Percentiles rank a stretch among this genome's conserved stretches.
phyloP scores from a whole-genome alignment of 1,139 yeast genomes.

The Nematodospora anomalae region DNA sequence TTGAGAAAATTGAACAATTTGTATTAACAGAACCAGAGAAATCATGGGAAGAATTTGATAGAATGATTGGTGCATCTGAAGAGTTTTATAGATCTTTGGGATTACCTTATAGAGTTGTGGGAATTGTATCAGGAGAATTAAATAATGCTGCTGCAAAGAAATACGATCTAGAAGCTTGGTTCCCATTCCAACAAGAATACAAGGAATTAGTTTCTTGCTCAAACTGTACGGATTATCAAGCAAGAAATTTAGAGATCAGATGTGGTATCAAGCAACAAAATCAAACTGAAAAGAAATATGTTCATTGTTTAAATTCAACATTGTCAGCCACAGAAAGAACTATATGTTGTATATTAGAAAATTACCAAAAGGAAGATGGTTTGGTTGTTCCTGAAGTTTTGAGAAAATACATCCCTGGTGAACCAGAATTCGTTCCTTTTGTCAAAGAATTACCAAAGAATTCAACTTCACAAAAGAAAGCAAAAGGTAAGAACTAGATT shows the following conservation, averaged over 20 bases:
- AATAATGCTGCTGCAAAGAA: conserved; percentile 99
- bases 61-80: conserved; percentile 89
- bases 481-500: conserved; percentile 1
- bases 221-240: conserved; percentile 98
- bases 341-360: conserved; percentile 92
- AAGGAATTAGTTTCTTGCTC: conserved; percentile 98
- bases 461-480: conserved; percentile 78
- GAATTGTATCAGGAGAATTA: conserved; percentile 97
- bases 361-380: conserved; percentile 97
- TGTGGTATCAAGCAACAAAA: conserved; percentile 97
- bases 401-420: conserved; percentile 95
- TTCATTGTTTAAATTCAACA: conserved; percentile 96
- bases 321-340: conserved; percentile 98
- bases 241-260: conserved; percentile 96
- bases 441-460: conserved; percentile 92
- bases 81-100: conserved; percentile 91
- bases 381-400: conserved; percentile 90
- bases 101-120: conserved; percentile 94
- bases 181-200: conserved; percentile 98
- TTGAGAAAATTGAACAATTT: conserved; percentile 97
- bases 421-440: conserved; percentile 93
- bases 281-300: conserved; percentile 96
- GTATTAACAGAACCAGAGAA: conserved; percentile 95
- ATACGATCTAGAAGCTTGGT: conserved; percentile 99
- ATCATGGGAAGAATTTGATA: conserved; percentile 95